Evolutionary conservation across 2,329 filamentous ascomycete species (phyloP).

Genomic region (Bipolaris sorokiniana): DNA sequence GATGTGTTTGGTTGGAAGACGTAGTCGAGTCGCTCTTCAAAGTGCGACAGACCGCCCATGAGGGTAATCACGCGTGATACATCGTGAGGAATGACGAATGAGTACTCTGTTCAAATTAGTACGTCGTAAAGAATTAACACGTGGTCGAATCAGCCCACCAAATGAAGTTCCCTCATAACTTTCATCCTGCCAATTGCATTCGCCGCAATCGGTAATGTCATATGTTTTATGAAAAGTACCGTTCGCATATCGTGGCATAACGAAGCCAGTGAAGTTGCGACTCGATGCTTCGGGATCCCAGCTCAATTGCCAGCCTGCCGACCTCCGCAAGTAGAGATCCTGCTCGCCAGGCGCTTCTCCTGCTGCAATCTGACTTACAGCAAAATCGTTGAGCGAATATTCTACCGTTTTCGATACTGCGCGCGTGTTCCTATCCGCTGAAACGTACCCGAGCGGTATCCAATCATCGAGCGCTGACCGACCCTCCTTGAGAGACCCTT

Average conservation of each 20-base stretch:
- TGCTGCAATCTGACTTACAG: slow-evolving; percentile 50
- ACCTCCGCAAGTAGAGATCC: slow-evolving; percentile 48
- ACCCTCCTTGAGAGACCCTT: slow-evolving; percentile 51
- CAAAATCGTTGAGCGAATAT: slow-evolving; percentile 54
- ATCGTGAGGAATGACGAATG: slow-evolving; percentile 53
- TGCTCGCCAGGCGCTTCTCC: slow-evolving; percentile 50
- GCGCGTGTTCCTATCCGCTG: slow-evolving; percentile 47
- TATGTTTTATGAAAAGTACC: slow-evolving; percentile 48
- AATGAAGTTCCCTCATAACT: slow-evolving; percentile 53
- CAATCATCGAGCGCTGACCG: slow-evolving; percentile 53
- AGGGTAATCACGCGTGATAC: slow-evolving; percentile 51
- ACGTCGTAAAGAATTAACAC: not conserved
- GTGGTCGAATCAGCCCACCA: slow-evolving; percentile 18
- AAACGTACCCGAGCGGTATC: slow-evolving; percentile 52
- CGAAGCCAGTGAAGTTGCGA: slow-evolving; percentile 47
- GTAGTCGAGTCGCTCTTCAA: slow-evolving; percentile 52
- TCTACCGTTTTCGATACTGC: slow-evolving; percentile 52
- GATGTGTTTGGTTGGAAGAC: slow-evolving; percentile 50
- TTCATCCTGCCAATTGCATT: slow-evolving; percentile 51
- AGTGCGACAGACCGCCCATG: slow-evolving; percentile 50
- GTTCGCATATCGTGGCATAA: slow-evolving; percentile 47
- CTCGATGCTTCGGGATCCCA: slow-evolving; percentile 49
- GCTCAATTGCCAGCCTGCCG: slow-evolving; percentile 52
- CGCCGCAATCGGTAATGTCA: slow-evolving; percentile 52
- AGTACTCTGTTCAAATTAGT: slow-evolving; percentile 44